Conservation (phyloP, 352 stramenopile genomes). For the Phytopythium litorale region DNA sequence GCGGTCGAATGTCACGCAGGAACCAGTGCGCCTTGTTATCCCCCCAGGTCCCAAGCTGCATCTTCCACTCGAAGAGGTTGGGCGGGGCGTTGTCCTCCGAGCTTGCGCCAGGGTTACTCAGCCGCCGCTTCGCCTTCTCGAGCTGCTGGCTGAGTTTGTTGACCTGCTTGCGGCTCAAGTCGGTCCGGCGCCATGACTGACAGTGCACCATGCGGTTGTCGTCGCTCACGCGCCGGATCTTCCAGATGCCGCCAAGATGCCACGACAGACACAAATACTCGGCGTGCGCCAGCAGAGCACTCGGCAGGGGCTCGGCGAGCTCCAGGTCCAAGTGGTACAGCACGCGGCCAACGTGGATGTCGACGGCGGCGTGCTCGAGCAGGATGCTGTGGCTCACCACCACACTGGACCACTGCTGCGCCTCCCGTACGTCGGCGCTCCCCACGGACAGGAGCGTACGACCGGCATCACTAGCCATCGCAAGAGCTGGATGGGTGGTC, state of each 20-base stretch:
- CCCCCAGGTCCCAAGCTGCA: conserved; percentile 46
- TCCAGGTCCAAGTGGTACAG: conserved; percentile 45
- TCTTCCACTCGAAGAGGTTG: conserved; percentile 53
- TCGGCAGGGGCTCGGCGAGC: conserved; percentile 32
- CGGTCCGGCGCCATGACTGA: conserved; percentile 45
- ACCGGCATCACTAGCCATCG: not conserved
- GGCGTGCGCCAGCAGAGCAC: conserved; percentile 21
- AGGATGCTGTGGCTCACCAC: conserved; percentile 34
- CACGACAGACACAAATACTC: conserved; percentile 46
- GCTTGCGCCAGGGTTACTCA: not conserved
- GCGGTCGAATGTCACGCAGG: conserved; percentile 33
- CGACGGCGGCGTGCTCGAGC: conserved; percentile 40
- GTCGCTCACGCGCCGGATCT: conserved; percentile 28
- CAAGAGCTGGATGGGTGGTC: not conserved
- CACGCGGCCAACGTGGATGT: conserved; percentile 41
- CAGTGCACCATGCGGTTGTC: conserved; percentile 31
- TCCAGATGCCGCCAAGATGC: conserved; percentile 50
- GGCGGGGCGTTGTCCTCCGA: conserved; percentile 13
- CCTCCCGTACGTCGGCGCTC: conserved; percentile 11
- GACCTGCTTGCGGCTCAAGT: conserved; percentile 36
- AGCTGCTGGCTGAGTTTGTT: conserved; percentile 32
- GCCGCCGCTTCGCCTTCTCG: conserved; percentile 3
- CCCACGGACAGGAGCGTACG: not conserved
- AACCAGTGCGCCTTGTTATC: conserved; percentile 42
- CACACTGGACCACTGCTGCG: conserved; percentile 41